phyloP scores from a whole-genome alignment of 2,329 filamentous ascomycete species.

The Allantophomopsis cytisporea region DNA sequence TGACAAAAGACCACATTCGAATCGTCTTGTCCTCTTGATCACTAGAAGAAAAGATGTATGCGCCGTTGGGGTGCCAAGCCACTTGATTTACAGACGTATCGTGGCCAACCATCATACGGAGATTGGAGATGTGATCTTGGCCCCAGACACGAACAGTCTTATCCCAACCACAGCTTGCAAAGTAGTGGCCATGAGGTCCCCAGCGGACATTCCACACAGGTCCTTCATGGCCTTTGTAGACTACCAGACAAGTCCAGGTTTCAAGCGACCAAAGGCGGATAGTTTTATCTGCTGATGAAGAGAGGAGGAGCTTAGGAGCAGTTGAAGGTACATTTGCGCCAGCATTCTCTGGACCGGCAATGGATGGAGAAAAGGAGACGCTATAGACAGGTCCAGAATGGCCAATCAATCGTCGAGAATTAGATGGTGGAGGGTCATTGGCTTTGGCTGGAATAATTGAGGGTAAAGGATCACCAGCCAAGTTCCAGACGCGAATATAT shows the following conservation, averaged over 20 bases:
- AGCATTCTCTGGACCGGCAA: slow-evolving; percentile 12
- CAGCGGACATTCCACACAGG: slow-evolving; percentile 82
- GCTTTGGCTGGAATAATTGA: slow-evolving; percentile 48
- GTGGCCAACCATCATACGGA: slow-evolving; percentile 82
- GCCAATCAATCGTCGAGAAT: slow-evolving; percentile 67
- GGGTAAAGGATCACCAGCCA: slow-evolving; percentile 71
- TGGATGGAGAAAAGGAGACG: slow-evolving; percentile 61
- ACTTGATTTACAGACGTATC: slow-evolving; percentile 85
- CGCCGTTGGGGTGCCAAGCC: slow-evolving; percentile 89
- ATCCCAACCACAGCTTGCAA: slow-evolving; percentile 76
- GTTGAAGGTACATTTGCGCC: slow-evolving; percentile 24
- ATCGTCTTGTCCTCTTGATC: slow-evolving; percentile 79
- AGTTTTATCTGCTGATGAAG: slow-evolving; percentile 75
- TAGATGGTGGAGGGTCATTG: slow-evolving; percentile 50
- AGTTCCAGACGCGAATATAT: slow-evolving; percentile 87
- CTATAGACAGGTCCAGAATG: slow-evolving; percentile 84
- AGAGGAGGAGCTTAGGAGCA: slow-evolving; percentile 66
- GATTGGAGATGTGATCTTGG: slow-evolving; percentile 81
- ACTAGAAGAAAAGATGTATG: slow-evolving; percentile 86
- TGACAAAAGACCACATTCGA: slow-evolving; percentile 92
- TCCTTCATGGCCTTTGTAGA: slow-evolving; percentile 86
- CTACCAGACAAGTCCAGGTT: slow-evolving; percentile 79
- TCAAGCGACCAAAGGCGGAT: slow-evolving; percentile 90
- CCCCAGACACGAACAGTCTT: slow-evolving; percentile 85
- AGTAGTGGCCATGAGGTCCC: slow-evolving; percentile 93